Evolutionary conservation across 108 stramenopile genomes (phyloP).

Genomic region (Conticribra guillardii): DNA sequence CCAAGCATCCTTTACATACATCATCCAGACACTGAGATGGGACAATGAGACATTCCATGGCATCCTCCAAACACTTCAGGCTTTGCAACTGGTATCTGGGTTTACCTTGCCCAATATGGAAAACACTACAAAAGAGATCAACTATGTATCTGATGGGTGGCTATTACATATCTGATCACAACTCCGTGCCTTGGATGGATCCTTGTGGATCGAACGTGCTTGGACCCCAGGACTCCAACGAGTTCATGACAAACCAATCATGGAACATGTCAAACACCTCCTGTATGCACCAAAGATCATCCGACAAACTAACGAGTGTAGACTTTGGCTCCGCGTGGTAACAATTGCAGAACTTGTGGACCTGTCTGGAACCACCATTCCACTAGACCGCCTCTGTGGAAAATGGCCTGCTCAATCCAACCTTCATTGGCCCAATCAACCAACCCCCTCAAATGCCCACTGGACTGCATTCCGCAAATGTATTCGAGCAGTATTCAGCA

Average conservation of each 20-base stretch:
- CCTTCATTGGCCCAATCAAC: slow-evolving; percentile 3
- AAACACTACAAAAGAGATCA: no score
- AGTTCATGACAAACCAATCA: background rate
- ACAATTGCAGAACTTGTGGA: slow-evolving; percentile 3
- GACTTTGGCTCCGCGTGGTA: background rate
- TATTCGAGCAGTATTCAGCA: no score
- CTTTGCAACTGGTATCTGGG: no score
- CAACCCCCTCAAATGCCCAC: background rate
- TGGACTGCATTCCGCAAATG: background rate
- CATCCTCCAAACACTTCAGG: no score
- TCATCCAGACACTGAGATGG: no score
- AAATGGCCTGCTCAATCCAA: background rate
- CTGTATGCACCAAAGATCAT: background rate
- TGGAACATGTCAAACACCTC: background rate
- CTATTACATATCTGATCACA: no score
- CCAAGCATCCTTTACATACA: no score
- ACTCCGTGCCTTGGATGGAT: background rate
- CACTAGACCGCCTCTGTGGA: background rate
- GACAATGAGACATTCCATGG: no score
- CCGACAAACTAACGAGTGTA: background rate
- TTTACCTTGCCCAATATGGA: no score
- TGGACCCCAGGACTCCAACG: slow-evolving; percentile 4
- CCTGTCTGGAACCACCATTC: background rate
- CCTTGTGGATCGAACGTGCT: background rate
- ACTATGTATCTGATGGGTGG: no score